Evolutionary conservation across 495 filamentous ascomycete genomes (phyloP), one percentile per base, ranked within the genome.

Genomic region (Pyrenula aspistea): DNA sequence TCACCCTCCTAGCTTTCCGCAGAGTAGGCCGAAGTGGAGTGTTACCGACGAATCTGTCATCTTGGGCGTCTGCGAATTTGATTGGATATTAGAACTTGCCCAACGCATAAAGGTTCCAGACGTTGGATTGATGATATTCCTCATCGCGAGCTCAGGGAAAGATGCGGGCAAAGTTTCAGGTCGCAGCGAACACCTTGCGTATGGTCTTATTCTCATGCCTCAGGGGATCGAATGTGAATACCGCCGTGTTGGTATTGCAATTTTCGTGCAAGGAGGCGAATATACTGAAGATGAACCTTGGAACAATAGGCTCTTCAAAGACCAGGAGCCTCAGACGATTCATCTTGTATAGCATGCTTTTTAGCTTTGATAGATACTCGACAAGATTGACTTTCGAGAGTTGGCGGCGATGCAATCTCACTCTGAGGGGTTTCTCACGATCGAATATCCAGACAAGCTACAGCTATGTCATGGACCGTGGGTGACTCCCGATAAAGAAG

Each of bases 311-410:
- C 22, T 52, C 50, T 52, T 52, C 50, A 52, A 19, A 52, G 22
- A 19, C 50, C 50, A 24, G 22, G 20, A 52, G n/a, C 8, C 22
- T 21, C 50, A 52, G 50, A 52, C 50, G 8, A 20, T 52, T 19
- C 50, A 52, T 52, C 50, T 52, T 52, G 22, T 52, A 8, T 52
- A 52, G 50, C 31, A n/a, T n/a, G n/a, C n/a, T n/a, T n/a, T n/a
- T n/a, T n/a, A n/a, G n/a, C n/a, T n/a, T n/a, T n/a, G n/a, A n/a
- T n/a, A n/a, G n/a, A n/a, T n/a, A n/a, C n/a, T n/a, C n/a, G n/a
- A n/a, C n/a, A n/a, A n/a, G n/a, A n/a, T n/a, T n/a, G n/a, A n/a
- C n/a, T n/a, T n/a, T n/a, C n/a, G n/a, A n/a, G n/a, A n/a, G n/a
- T n/a, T n/a, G n/a, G n/a, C n/a, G n/a, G n/a, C n/a, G n/a, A n/a